Evolutionary conservation across 1,284 basidiomycete species (phyloP).

Genomic region (Puccinia brachypodii): DNA sequence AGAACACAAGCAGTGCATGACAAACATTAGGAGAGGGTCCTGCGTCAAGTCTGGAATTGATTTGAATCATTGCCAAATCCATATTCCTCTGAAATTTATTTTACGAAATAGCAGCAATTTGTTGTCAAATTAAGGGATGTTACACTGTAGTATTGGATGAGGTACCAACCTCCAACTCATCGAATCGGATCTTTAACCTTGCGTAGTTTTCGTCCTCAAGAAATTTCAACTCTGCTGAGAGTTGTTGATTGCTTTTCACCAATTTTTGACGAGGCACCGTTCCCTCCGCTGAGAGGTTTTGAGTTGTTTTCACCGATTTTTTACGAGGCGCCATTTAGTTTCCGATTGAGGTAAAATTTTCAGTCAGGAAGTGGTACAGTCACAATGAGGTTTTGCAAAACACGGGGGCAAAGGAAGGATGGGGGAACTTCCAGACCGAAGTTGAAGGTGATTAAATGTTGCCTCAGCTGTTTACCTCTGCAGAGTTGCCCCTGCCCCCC

Average conservation of each 20-base stretch:
- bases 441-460: no score
- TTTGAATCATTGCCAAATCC: background rate
- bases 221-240: background rate
- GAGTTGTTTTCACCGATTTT: no score
- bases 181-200: background rate
- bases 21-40: background rate
- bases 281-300: no score
- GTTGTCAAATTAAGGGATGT: background rate
- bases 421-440: no score
- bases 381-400: no score
- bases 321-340: no score
- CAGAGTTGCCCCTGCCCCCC: no score
- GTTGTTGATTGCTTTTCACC: background rate
- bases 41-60: background rate
- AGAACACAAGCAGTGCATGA: background rate
- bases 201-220: background rate
- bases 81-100: background rate
- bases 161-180: background rate
- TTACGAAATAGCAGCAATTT: background rate
- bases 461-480: no score
- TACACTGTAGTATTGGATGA: background rate
- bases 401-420: no score
- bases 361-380: no score
- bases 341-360: no score
- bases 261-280: background rate